Evolutionary conservation across 2,329 filamentous ascomycete genomes (phyloP), one percentile per base, ranked within the genome.

Genomic region (Phialocephala sp.): DNA sequence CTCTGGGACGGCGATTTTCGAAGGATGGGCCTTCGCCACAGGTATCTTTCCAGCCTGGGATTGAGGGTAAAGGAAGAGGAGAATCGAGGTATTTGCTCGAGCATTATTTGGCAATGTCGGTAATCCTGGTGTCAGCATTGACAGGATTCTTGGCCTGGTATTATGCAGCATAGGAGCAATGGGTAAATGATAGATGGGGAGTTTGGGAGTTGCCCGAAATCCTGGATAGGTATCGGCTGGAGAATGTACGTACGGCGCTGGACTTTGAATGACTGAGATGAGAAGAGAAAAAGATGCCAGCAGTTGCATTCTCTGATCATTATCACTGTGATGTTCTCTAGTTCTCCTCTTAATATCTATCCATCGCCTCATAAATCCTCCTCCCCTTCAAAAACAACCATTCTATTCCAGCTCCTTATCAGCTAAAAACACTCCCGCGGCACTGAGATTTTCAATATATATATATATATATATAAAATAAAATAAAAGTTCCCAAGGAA

Each of bases 1-100:
- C 52, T 11, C 43, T 5, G 22, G 62, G 59, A 50, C 60, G 61
- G 32, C 43, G 60, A 6, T 47, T 63, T 20, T 50, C 59, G 18
- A 36, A 20, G 39, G 50, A 54, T 8, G 24, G 50, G 4, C 50
- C 50, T 32, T 12, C 20, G 4, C n/a, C 32, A 20, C 32, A 37
- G 55, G 55, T 57, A 4, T 37, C 55, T 4, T 57, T 57, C 14
- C 8, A 37, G 11, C 35, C 32, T 22, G 55, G 20, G 1, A 8
- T 18, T 12, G 55, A 37, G 35, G 24, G 8, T 8, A 39, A 39
- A 1, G 55, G 50, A 32, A 24, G 14, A 32, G 14, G 11, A 24
- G 3, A 4, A 18, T 2, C 18, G 12, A 47, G 9, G 2, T 35
- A 32, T 35, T 9, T 24, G 12, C 1, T 18, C 11, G 50, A 54